Evolutionary conservation across 2,329 filamentous ascomycete genomes (phyloP), one percentile per base, ranked within the genome.

Genomic region (Rhinocladiella mackenziei): DNA sequence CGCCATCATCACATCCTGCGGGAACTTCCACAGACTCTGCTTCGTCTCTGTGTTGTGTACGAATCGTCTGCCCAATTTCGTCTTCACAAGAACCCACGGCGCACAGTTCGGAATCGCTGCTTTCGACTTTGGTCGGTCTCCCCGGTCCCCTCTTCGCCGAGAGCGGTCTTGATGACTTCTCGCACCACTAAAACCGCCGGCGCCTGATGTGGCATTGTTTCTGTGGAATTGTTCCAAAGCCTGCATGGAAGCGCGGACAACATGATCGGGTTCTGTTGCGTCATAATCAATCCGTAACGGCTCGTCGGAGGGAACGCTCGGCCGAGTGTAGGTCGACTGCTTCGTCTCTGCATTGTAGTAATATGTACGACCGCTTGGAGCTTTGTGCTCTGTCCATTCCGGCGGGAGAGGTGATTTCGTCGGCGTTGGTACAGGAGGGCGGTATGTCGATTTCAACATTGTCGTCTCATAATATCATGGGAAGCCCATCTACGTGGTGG

Each of bases 1-100:
- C 0, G 80, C 88, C 48, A 84, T 81, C 75, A 89, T 83, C 25
- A 98, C 74, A 62, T 92, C 83, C 43, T 87, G 80, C 0, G 92
- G 92, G 58, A 96, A 92, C 59, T 88, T 88, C 92, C 94, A 98
- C 65, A 89, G 89, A 65, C 89, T 97, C 55, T 89, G 77, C 26
- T 91, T 86, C 54, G 91, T 95, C 41, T 77, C 76, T 0, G 82
- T 78, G 56, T 98, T 95, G 69, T 94, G 86, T 2, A 89, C 89
- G 60, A 98, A 98, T 39, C 89, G 78, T 45, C 92, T 76, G 15
- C 87, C 86, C 51, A 91, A 81, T 62, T 88, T 96, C 1, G 92
- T 98, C 62, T 84, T 86, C n/a, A 98, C 87, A 3, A 98, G 71
- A 0, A 94, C 68, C 92, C 92, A 98, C 11, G 89, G 86, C 56